These are phyloP conservation scores for Kondoa subrosea DNA, from an alignment of 768 basidiomycete species.

Conservation along the genomic window DNA sequence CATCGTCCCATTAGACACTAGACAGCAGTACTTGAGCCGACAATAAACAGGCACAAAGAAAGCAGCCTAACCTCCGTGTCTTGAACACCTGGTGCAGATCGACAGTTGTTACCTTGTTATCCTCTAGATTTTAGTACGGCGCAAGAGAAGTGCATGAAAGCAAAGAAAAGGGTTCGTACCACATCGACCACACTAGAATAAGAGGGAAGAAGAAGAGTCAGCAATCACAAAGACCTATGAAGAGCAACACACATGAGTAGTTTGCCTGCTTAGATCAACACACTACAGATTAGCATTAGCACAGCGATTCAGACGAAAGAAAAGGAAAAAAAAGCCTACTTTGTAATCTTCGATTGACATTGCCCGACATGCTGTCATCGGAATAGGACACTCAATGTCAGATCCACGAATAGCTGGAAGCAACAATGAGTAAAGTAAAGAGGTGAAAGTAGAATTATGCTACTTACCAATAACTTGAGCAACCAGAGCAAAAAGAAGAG, in stretches of 20 bases:
- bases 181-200: neutral
- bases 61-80: neutral
- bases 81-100: neutral
- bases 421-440: neutral
- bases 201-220: neutral
- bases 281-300: too few species aligned
- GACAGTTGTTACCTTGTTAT: neutral
- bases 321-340: neutral
- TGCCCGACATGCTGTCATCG: neutral
- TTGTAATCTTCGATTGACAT: neutral
- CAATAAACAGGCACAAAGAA: neutral
- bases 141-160: neutral
- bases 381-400: neutral
- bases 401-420: neutral
- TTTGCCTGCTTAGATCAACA: neutral
- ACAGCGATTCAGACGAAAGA: neutral
- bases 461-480: neutral
- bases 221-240: neutral
- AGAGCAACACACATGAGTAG: neutral
- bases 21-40: neutral
- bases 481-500: neutral
- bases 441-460: neutral
- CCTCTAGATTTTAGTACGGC: neutral
- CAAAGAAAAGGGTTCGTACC: neutral
- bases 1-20: neutral